Conservation (phyloP, 345 rosid species). For the Toxicodendron radicans region DNA sequence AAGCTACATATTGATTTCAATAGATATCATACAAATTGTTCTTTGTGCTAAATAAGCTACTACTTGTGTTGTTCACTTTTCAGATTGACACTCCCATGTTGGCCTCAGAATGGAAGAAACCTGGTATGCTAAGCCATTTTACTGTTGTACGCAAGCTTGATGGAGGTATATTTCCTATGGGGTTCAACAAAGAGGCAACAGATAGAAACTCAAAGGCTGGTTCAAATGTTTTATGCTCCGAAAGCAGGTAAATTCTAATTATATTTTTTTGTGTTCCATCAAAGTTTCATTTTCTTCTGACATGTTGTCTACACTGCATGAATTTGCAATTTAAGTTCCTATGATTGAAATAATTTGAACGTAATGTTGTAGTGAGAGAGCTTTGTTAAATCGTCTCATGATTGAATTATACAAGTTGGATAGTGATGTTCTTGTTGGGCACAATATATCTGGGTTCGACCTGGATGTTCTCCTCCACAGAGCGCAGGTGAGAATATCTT, state of each 20-base stretch:
- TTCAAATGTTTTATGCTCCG: slow-evolving; percentile 65
- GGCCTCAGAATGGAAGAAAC: slow-evolving; percentile 80
- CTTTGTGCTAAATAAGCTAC: slow-evolving; percentile 7
- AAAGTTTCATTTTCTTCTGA: slow-evolving; percentile 14
- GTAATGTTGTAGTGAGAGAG: slow-evolving; percentile 79
- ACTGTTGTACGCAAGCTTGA: slow-evolving; percentile 90
- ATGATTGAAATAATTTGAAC: slow-evolving; percentile 10
- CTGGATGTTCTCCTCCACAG: slow-evolving; percentile 93
- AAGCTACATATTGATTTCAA: neutral
- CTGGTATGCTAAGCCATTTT: slow-evolving; percentile 81
- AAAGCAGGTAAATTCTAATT: slow-evolving; percentile 65
- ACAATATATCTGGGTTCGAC: slow-evolving; percentile 97
- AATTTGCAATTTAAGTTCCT: neutral
- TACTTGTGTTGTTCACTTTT: slow-evolving; percentile 28
- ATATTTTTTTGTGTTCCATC: slow-evolving; percentile 11
- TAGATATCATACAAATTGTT: slow-evolving; percentile 8
- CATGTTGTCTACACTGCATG: neutral
- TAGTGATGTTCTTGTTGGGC: slow-evolving; percentile 94
- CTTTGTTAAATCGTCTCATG: slow-evolving; percentile 86
- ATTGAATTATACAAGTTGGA: slow-evolving; percentile 82
- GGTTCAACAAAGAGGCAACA: slow-evolving; percentile 80
- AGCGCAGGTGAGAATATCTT: slow-evolving; percentile 61
- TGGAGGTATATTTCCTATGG: slow-evolving; percentile 91
- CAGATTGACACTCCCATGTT: slow-evolving; percentile 96
- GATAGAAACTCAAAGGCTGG: slow-evolving; percentile 84